A percentile compares a stretch with the other conserved stretches of the same genome.
Conservation (phyloP, 352 stramenopile genomes). For the Globisporangium spinosum region DNA sequence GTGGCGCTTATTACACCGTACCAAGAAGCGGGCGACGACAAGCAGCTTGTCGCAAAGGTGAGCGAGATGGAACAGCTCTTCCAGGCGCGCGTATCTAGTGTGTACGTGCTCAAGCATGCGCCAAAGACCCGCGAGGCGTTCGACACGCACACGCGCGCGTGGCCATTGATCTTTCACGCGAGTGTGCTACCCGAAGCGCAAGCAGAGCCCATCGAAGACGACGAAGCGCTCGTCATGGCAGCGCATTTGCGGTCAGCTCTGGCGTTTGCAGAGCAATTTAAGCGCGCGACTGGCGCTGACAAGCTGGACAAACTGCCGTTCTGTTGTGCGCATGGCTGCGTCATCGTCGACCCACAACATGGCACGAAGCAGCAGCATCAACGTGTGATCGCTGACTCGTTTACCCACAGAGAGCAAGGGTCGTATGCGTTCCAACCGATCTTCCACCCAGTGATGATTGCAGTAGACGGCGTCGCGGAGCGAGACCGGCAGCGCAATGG, state of each 20-base stretch:
- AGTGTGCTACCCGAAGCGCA: slow-evolving; percentile 46
- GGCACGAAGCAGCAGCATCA: slow-evolving; percentile 12
- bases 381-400: slow-evolving; percentile 23
- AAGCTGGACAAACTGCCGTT: slow-evolving; percentile 9
- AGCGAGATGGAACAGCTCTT: slow-evolving; percentile 36
- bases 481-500: slow-evolving; percentile 45
- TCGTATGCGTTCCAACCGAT: slow-evolving; percentile 42
- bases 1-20: slow-evolving; percentile 53
- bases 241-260: slow-evolving; percentile 27
- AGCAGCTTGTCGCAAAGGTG: not conserved
- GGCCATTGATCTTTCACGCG: slow-evolving; percentile 79
- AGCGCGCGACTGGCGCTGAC: slow-evolving; percentile 16
- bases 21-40: slow-evolving; percentile 5
- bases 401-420: not conserved
- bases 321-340: slow-evolving; percentile 47
- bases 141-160: slow-evolving; percentile 51
- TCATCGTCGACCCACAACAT: slow-evolving; percentile 47
- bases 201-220: slow-evolving; percentile 35
- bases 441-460: slow-evolving; percentile 71
- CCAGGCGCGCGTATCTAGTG: slow-evolving; percentile 39
- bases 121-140: slow-evolving; percentile 60
- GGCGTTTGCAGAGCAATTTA: slow-evolving; percentile 20
- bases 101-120: slow-evolving; percentile 48
- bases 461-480: slow-evolving; percentile 58
- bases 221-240: slow-evolving; percentile 34